These are phyloP conservation scores for Nicotiana tomentosiformis DNA, from an alignment of 257 asterid genomes.

Conservation along the genomic window DNA sequence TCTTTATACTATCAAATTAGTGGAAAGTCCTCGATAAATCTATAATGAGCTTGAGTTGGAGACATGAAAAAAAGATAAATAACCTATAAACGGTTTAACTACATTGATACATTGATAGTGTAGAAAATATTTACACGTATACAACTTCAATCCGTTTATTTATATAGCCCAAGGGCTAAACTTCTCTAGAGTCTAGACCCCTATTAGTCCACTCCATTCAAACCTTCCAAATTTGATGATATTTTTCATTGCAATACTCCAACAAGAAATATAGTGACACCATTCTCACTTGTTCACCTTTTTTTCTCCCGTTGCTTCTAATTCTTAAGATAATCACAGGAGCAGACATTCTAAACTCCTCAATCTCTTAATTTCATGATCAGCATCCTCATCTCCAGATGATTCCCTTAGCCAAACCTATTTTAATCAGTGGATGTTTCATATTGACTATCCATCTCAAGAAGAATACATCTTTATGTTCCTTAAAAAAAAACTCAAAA, in stretches of 20 bases:
- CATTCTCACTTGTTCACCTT: neutral
- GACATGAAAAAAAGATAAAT: neutral
- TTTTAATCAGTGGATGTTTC: neutral
- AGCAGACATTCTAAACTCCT: neutral
- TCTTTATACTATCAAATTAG: neutral
- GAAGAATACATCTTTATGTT: neutral
- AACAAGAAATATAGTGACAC: neutral
- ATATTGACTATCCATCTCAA: neutral
- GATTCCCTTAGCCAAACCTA: neutral
- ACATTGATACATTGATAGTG: neutral
- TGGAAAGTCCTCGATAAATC: neutral
- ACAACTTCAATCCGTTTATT: neutral
- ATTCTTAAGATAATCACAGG: neutral
- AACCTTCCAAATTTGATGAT: neutral
- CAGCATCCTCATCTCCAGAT: neutral
- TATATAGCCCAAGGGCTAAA: neutral
- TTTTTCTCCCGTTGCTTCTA: neutral
- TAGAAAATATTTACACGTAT: neutral
- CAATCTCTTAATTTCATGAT: neutral
- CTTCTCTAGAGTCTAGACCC: neutral
- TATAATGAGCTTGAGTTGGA: neutral
- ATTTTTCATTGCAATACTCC: neutral
- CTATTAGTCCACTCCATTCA: conserved; percentile 3
- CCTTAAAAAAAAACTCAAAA: neutral
- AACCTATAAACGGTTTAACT: neutral